Evolutionary conservation across 805 yeast species (phyloP), one percentile per base, ranked within the genome.

Genomic region (Isabelozyma gotoi): DNA sequence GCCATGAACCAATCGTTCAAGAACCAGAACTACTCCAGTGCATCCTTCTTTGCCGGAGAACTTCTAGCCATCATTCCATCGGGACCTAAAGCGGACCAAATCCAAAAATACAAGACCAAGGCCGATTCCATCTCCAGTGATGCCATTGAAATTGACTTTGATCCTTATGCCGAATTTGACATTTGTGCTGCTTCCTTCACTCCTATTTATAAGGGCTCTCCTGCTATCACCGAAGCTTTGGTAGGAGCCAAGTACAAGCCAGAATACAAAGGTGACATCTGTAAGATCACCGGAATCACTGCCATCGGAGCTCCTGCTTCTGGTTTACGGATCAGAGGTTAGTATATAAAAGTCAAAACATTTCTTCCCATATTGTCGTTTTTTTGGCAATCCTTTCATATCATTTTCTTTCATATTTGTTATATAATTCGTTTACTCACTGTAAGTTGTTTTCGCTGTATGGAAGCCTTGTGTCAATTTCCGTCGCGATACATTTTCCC

Each of bases 1-100:
- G 99, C 99, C 33, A 87, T 92, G 94, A 82, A 86, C 36, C 96
- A 88, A 71, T 81, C 94, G 33, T 90, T 88, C 77, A 88, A 86
- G 62, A 76, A 85, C 62, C 90, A 91, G 65, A 92, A 94, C 68
- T 94, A 70, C 68, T 84, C 91, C 3, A 80, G 85, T 47, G 97
- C 99, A 1, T 81, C 96, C 5, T 83, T 82, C 59, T 94, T 94
- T 74, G 98, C 99, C 0, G 74, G 78, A 17, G 91, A 89, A 67
- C 84, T 87, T 60, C 76, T 94, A 60, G 76, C 80, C 56, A 76
- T 90, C 40, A 79, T 81, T 44, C 55, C 85, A 1, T 62, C 80
- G 14, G 97, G 97, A 14, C 76, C 90, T 38, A 84, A 90, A 64
- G 90, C 91, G 12, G 97, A 90, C 43, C 89, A 85, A 64, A 97